phyloP scores from a whole-genome alignment of 176 grass and related monocot genomes.

The Musa schizocarpa region DNA sequence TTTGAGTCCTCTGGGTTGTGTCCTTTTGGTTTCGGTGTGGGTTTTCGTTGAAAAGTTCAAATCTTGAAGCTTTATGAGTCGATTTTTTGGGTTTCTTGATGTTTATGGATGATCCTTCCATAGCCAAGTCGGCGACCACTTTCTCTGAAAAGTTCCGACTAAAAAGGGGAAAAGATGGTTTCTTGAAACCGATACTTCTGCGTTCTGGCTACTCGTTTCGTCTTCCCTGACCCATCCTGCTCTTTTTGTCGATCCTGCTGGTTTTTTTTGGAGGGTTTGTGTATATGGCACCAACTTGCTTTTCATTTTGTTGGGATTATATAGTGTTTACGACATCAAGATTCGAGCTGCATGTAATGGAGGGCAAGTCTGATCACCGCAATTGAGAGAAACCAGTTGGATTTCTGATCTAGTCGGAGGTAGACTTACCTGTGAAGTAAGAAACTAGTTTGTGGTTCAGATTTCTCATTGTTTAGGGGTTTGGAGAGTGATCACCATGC shows the following conservation, averaged over 20 bases:
- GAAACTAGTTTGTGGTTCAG: neutral
- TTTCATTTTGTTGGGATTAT: neutral
- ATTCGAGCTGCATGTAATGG: no score
- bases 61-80: neutral
- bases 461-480: neutral
- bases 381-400: neutral
- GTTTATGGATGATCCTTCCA: neutral
- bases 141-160: neutral
- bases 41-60: neutral
- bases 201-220: neutral
- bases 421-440: neutral
- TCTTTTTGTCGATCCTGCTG: neutral
- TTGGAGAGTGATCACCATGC: neutral
- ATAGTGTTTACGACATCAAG: neutral
- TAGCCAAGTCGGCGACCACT: neutral
- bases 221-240: neutral
- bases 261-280: neutral
- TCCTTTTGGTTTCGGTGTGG: neutral
- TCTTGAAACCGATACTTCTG: neutral
- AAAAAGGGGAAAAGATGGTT: neutral
- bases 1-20: neutral
- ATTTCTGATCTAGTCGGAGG: neutral
- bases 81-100: neutral
- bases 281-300: neutral
- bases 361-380: no score